phyloP scores from a whole-genome alignment of 768 basidiomycete species.

The Rhizopogon roseolus region DNA sequence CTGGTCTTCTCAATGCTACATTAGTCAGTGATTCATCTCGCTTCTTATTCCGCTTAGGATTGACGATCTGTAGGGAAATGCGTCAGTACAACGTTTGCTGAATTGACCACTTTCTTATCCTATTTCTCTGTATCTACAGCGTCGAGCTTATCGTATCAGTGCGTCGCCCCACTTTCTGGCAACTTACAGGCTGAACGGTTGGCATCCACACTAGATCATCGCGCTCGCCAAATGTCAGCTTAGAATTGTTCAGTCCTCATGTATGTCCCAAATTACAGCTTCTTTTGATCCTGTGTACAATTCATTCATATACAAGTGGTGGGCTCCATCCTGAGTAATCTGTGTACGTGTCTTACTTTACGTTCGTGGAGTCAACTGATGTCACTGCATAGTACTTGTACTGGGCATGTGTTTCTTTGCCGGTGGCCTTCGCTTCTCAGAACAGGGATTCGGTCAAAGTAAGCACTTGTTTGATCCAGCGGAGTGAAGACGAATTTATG shows the following conservation, averaged over 20 bases:
- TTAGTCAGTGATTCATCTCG: slow-evolving; percentile 41
- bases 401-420: slow-evolving; percentile 85
- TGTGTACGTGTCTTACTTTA: slow-evolving; percentile 36
- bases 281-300: slow-evolving; percentile 1
- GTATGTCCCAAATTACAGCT: slow-evolving; percentile 29
- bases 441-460: slow-evolving; percentile 77
- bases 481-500: background rate
- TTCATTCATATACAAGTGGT: slow-evolving; percentile 44
- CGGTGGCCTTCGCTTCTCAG: slow-evolving; percentile 69
- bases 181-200: background rate
- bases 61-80: slow-evolving; percentile 21
- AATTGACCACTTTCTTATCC: background rate
- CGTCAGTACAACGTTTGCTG: slow-evolving; percentile 13
- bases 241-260: slow-evolving; percentile 72
- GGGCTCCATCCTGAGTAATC: slow-evolving; percentile 78
- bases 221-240: slow-evolving; percentile 80
- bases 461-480: slow-evolving; percentile 15
- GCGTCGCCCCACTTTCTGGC: slow-evolving; percentile 17
- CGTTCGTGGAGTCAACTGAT: background rate
- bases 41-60: background rate
- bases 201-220: slow-evolving; percentile 51
- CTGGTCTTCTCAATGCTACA: slow-evolving; percentile 85
- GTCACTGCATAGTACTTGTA: slow-evolving; percentile 60
- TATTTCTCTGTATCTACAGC: slow-evolving; percentile 16
- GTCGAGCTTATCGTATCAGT: slow-evolving; percentile 71